phyloP scores from a whole-genome alignment of 2,329 filamentous ascomycete species.

The Fusarium siculi region DNA sequence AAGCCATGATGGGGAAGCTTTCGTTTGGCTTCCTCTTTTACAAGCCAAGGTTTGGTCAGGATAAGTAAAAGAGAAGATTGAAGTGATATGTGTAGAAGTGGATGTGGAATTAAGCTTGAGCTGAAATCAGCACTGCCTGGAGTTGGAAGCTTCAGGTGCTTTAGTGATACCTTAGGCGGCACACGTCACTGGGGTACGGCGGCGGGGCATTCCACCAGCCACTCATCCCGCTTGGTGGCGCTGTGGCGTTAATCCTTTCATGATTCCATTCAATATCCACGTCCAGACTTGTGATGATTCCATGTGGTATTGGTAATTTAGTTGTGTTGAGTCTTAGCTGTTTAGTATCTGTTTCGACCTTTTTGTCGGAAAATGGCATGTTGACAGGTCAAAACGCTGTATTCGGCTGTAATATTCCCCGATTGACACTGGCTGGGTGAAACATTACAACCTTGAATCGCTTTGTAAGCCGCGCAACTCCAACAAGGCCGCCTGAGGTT shows the following conservation, averaged over 20 bases:
- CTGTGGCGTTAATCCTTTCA: neutral
- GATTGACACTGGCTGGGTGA: neutral
- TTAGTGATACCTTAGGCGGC: slow-evolving; percentile 7
- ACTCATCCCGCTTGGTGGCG: neutral
- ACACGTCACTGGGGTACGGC: slow-evolving; percentile 31
- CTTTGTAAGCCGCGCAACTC: no score
- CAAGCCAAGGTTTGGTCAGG: neutral
- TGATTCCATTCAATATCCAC: neutral
- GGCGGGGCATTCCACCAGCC: slow-evolving; percentile 19
- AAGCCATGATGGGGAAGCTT: slow-evolving; percentile 30
- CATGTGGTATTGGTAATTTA: neutral
- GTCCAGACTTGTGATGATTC: neutral
- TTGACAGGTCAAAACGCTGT: no score
- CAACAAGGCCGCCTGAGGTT: neutral
- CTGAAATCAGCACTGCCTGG: neutral
- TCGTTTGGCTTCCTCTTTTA: neutral
- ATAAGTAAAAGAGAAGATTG: neutral
- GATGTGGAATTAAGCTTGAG: slow-evolving; percentile 21
- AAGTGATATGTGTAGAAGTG: neutral
- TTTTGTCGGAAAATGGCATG: rapidly evolving
- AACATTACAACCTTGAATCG: neutral
- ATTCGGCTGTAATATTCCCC: rapidly evolving
- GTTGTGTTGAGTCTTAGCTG: neutral
- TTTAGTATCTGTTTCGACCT: rapidly evolving
- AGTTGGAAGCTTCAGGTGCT: slow-evolving; percentile 20